A percentile compares a stretch with the other conserved stretches of the same genome.
Evolutionary conservation across 805 yeast species (phyloP).

Genomic region (Kodamaea hsintzibuensis): DNA sequence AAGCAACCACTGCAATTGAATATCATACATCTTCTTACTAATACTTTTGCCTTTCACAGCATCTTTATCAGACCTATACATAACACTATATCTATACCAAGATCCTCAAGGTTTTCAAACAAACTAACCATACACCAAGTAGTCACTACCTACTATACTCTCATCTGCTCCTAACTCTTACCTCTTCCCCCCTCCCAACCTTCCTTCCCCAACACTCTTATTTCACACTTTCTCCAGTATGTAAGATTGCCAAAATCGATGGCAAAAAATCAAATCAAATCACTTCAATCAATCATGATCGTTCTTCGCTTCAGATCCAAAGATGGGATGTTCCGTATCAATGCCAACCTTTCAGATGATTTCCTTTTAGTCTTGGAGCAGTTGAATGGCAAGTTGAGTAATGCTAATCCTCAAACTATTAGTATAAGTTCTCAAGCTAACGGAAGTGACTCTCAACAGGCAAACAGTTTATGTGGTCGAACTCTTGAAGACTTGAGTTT

Average conservation of each 20-base stretch:
- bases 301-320: slow-evolving; percentile 76
- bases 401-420: slow-evolving; percentile 24
- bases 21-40: too few relatives aligned
- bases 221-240: background rate
- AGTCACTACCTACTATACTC: too few relatives aligned
- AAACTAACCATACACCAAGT: too few relatives aligned
- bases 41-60: too few relatives aligned
- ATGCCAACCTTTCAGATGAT: slow-evolving; percentile 45
- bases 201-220: background rate
- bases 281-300: slow-evolving; percentile 21
- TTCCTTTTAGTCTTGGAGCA: slow-evolving; percentile 48
- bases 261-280: slow-evolving; percentile 3
- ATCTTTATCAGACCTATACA: too few relatives aligned
- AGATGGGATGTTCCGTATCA: slow-evolving; percentile 77
- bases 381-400: slow-evolving; percentile 28
- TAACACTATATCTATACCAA: too few relatives aligned
- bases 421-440: slow-evolving; percentile 48
- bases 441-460: slow-evolving; percentile 40
- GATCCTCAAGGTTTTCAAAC: too few relatives aligned
- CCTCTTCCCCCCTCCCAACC: background rate
- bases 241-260: background rate
- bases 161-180: too few relatives aligned
- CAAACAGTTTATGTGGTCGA: slow-evolving; percentile 34
- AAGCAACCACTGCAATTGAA: too few relatives aligned
- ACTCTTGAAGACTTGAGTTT: slow-evolving; percentile 47